phyloP scores from a whole-genome alignment of 2,329 filamentous ascomycete species.

The Monilinia fructigena region DNA sequence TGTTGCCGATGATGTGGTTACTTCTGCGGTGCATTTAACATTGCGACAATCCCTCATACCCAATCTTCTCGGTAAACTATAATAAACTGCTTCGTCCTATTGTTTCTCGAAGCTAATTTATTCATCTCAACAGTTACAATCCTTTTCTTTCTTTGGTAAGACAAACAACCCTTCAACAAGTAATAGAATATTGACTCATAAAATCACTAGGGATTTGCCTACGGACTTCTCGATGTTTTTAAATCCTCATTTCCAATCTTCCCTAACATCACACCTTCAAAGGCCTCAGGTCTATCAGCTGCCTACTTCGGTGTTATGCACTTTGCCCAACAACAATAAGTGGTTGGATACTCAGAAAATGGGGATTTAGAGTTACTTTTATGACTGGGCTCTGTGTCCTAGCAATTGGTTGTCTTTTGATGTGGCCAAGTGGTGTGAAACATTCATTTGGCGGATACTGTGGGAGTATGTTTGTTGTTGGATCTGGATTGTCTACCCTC shows the following conservation, averaged over 20 bases:
- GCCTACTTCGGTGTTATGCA: conserved; percentile 56
- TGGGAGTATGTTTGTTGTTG: conserved; percentile 69
- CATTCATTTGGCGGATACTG: conserved; percentile 73
- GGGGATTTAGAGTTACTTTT: conserved; percentile 64
- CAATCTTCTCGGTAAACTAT: conserved; percentile 26
- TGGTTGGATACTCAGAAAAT: conserved; percentile 64
- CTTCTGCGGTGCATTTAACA: conserved; percentile 40
- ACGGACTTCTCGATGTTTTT: conserved; percentile 47
- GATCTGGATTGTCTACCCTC: conserved; percentile 69
- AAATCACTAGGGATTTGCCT: conserved; percentile 44
- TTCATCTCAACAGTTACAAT: conserved; percentile 44
- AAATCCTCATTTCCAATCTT: conserved; percentile 46
- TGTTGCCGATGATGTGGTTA: conserved; percentile 41
- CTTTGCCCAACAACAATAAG: conserved; percentile 65
- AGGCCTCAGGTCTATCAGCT: conserved; percentile 34
- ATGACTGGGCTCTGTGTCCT: conserved; percentile 68
- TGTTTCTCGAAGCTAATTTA: conserved; percentile 17
- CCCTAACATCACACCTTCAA: conserved; percentile 41
- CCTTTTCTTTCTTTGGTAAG: conserved; percentile 51
- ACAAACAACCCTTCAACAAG: not conserved
- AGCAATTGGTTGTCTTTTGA: conserved; percentile 58
- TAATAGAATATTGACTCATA: not conserved
- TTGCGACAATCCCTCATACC: conserved; percentile 41
- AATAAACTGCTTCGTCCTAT: not conserved
- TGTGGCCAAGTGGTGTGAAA: conserved; percentile 56